A percentile compares a stretch with the other conserved stretches of the same genome.
phyloP scores from a whole-genome alignment of 208 protist species.

The Acanthamoeba royreba region DNA sequence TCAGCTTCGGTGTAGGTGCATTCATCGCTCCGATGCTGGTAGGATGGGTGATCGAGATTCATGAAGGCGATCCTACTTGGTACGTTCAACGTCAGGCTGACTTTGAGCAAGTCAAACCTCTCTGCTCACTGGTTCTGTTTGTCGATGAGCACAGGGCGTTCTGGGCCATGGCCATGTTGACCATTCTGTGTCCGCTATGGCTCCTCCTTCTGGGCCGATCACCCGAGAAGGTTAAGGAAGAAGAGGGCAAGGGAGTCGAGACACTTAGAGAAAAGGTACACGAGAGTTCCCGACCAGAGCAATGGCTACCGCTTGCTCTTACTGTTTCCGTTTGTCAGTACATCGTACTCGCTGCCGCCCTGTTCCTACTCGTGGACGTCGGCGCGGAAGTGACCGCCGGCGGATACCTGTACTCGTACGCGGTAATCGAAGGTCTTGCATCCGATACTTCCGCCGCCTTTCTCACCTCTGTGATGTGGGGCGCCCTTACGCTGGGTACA shows the following conservation, averaged over 20 bases:
- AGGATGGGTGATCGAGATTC: background rate
- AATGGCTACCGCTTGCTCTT: background rate
- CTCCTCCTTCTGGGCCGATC: background rate
- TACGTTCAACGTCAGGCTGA: too few species aligned
- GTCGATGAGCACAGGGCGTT: background rate
- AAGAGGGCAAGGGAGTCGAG: background rate
- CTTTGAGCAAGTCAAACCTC: too few species aligned
- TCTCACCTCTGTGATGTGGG: constrained; percentile 29
- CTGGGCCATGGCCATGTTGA: background rate
- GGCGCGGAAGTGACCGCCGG: constrained; percentile 33
- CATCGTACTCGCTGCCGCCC: background rate
- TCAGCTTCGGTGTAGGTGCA: constrained; percentile 38
- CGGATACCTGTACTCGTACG: constrained; percentile 35
- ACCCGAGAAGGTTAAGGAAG: background rate
- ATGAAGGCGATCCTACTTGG: constrained; percentile 20
- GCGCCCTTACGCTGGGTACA: background rate
- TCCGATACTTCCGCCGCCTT: background rate
- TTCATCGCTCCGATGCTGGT: constrained; percentile 13
- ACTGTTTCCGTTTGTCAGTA: background rate
- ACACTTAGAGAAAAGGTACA: background rate
- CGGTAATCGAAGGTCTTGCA: background rate
- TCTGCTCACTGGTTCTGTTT: too few species aligned
- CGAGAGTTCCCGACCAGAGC: background rate
- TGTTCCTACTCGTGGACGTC: constrained; percentile 26
- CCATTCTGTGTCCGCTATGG: too few species aligned